These are phyloP conservation scores for Ophiostoma ulmi DNA, from an alignment of 2,329 filamentous ascomycete genomes.

Conservation along the genomic window DNA sequence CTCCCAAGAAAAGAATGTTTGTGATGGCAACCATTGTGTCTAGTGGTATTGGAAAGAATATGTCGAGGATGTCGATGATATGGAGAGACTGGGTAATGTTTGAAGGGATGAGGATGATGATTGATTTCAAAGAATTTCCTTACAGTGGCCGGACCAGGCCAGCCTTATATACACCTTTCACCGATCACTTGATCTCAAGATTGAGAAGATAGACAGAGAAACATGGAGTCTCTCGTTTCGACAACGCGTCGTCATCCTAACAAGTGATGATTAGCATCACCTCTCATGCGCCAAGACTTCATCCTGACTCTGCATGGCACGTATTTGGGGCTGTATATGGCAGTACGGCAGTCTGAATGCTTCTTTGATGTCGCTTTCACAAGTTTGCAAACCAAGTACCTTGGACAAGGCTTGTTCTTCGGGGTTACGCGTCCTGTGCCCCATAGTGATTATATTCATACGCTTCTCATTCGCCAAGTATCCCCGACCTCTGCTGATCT, in stretches of 20 bases:
- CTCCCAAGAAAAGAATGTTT: neutral
- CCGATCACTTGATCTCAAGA: neutral
- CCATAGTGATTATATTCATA: neutral
- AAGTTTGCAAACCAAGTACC: neutral
- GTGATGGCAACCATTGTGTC: conserved; percentile 8
- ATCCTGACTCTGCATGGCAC: neutral
- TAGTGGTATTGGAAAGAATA: neutral
- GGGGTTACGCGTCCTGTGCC: neutral
- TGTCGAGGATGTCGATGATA: neutral
- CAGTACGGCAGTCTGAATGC: neutral
- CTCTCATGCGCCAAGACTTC: neutral
- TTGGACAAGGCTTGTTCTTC: neutral
- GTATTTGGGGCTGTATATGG: neutral
- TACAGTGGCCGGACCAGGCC: neutral
- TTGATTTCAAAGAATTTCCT: neutral
- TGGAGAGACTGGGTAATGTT: neutral
- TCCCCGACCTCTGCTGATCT: neutral
- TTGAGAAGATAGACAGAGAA: neutral
- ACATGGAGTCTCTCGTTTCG: neutral
- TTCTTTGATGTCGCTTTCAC: neutral
- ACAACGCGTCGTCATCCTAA: neutral
- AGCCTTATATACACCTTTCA: neutral
- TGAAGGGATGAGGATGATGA: neutral
- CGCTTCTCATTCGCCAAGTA: neutral
- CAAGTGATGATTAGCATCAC: neutral